phyloP scores from a whole-genome alignment of 164 flowering plant species.

The Annona cherimola region DNA sequence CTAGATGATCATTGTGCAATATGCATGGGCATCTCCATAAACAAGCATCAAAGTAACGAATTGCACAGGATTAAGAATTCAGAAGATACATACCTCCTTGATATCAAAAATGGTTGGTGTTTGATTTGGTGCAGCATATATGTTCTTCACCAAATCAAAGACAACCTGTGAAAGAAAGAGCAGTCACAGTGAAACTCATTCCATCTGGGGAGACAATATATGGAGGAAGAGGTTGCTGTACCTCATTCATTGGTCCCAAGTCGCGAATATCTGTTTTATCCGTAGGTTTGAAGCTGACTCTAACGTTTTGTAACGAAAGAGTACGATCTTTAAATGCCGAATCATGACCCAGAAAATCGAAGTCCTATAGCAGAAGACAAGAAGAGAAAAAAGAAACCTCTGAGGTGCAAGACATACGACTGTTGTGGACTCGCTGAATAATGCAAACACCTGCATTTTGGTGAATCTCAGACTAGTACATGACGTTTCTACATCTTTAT shows the following conservation, averaged over 20 bases:
- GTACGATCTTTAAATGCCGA: conserved; percentile 81
- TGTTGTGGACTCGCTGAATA: not conserved
- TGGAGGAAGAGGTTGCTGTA: conserved; percentile 8
- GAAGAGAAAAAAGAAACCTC: not conserved
- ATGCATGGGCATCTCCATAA: no score
- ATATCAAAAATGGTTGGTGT: conserved; percentile 42
- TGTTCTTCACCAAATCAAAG: conserved; percentile 39
- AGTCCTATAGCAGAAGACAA: conserved; percentile 43
- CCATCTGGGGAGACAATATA: not conserved
- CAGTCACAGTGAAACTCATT: not conserved
- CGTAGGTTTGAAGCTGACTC: conserved; percentile 84
- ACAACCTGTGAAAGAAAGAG: conserved; percentile 43
- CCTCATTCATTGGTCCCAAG: conserved; percentile 83
- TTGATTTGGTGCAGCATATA: conserved; percentile 72
- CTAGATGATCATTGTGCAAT: no score
- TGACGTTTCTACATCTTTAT: not conserved
- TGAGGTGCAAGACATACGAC: not conserved
- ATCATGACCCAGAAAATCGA: conserved; percentile 76
- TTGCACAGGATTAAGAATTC: not conserved
- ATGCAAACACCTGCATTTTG: not conserved
- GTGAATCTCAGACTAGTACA: not conserved
- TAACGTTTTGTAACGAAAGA: conserved; percentile 69
- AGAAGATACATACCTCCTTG: conserved; percentile 52
- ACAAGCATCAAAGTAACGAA: not conserved
- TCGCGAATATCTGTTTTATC: conserved; percentile 68